Base-by-base conservation (phyloP, 495 filamentous ascomycete genomes). In the Penicillium parvum region DNA sequence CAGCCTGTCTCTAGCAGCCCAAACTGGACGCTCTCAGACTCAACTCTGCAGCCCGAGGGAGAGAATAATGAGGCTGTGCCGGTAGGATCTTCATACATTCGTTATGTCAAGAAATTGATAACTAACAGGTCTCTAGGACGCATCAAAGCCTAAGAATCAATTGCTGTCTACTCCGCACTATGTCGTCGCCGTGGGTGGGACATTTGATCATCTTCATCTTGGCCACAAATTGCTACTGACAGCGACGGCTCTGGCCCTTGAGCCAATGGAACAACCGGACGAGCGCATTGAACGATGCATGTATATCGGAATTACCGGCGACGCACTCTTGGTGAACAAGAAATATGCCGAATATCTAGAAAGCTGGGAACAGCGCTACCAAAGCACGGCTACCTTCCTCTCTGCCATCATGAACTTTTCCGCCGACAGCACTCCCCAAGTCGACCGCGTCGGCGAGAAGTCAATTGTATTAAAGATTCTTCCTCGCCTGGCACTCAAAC, bases 211-310 rank as follows among this genome's bases (percentile, higher is more conserved):
- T 65, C 78, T 98, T 26, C 92, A 97, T 58, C 78, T 86, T 19
- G 92, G 92, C n/a, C 92, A 98, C 70, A 96, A 96, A 58, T 74
- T 96, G 16, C 78, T 98, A 5, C 72, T 98, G 25, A 91, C 90
- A 6, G 90, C 90, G 52, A 85, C 82, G 7, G 83, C 85, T 4
- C 71, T 96, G 36, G 71, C 87, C 7, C 63, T 91, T 12, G 75
- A 78, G 3, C 66, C 73, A 3, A 53, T 61, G 3, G 57, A 42
- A 54, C 39, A 59, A 3, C 49, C 54, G 16, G 39, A 53, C 15
- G 20, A 35, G 27, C 25, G 47, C 16, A 49, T 64, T 42, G 71
- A 76, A 25, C 75, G 73, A 21, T 26, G 54, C 11, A 74, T 92
- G 53, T 83, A 84, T 32, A 75, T 96, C 25, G 94, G 92, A 4